Evolutionary conservation across 371 early-diverging fungal species (phyloP), one percentile per base, ranked within the genome.

Genomic region (Rhizopus sp.): DNA sequence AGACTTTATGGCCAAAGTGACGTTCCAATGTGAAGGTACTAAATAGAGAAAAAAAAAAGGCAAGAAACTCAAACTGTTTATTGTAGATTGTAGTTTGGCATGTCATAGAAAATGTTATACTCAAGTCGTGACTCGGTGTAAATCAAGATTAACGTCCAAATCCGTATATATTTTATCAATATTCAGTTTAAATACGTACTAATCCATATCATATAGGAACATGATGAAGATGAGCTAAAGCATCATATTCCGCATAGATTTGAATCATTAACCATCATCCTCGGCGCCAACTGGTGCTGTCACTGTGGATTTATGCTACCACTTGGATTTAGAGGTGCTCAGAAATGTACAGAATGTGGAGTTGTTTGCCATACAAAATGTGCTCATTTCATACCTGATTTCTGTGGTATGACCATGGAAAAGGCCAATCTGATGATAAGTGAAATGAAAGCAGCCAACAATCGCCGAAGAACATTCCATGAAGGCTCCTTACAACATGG

Each of bases 271-370:
- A 86, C 88, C 33, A 88, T 83, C 53, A 75, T 90, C 55, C 46
- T 46, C 7, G 86, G 85, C 10, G 88, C 92, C 15, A 84, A 85
- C 62, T 98, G 96, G 94, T 99, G 99, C 73, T 88, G 88, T 64
- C 98, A 99, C 73, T 99, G 99, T 80, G 98, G 98, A 13, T 87
- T 87, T 51, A 88, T 94, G 83, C 82, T 99, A 31, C 85, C 94
- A 4, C 70, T 96, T 4, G 92, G 93, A 9, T 83, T 85, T 23
- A 77, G 79, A 50, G 82, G 83, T 12, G 77, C 82, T 41, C 88
- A 84, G 62, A 70, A 72, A 52, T 88, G 88, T 68, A 68, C 70
- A 41, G 92, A 91, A 74, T 99, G 99, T 77, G 63, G 70, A 40
- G 68, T 87, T 15, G 78, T 87, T 0, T 92, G 92, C 68, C 99